phyloP scores from a whole-genome alignment of 768 basidiomycete species.

The Saitozyma sp. region DNA sequence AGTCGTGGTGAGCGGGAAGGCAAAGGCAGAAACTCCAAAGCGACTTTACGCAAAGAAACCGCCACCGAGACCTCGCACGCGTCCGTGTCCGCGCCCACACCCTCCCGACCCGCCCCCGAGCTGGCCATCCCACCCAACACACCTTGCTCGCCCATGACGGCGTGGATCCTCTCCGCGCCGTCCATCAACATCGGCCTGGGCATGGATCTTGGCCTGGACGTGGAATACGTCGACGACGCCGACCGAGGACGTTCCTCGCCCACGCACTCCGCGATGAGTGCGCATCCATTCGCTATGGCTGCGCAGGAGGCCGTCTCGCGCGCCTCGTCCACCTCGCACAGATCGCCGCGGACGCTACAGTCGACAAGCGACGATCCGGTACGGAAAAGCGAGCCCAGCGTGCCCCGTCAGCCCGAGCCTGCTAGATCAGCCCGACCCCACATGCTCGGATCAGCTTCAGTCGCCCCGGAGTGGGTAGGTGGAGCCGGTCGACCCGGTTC shows the following conservation, averaged over 20 bases:
- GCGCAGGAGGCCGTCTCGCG: not conserved
- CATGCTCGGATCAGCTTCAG: no score
- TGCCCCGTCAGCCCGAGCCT: no score
- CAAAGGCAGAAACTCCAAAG: not conserved
- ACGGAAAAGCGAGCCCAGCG: no score
- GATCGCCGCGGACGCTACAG: no score
- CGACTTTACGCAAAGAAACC: not conserved
- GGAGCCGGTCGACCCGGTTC: no score
- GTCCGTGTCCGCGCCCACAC: not conserved
- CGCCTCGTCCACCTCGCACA: no score
- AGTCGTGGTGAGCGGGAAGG: no score
- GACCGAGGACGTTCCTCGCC: not conserved
- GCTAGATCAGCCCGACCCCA: no score
- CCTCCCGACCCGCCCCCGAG: not conserved
- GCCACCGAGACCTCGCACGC: not conserved
- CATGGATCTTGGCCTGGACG: not conserved
- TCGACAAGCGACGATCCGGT: no score
- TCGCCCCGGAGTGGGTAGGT: no score
- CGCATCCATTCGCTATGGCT: not conserved
- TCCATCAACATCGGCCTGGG: constrained; percentile 1
- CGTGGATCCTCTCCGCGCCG: constrained; percentile 30
- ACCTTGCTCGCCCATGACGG: constrained; percentile 29
- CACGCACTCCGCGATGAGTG: not conserved
- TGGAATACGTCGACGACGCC: not conserved
- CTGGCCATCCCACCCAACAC: not conserved